These are phyloP conservation scores for Lentinula sp. DNA, from an alignment of 768 basidiomycete genomes.

Conservation along the genomic window DNA sequence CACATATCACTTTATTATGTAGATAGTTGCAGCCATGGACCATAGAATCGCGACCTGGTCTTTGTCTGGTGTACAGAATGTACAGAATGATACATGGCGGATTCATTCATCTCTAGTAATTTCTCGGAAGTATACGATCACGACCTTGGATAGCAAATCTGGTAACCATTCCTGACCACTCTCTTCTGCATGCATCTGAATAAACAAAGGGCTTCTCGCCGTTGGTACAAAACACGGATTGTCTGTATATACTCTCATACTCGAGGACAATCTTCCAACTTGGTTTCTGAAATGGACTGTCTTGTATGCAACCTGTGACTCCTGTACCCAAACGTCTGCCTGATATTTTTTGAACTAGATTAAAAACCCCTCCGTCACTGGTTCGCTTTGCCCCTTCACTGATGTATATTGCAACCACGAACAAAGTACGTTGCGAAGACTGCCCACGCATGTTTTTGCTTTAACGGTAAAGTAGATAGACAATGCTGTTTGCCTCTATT, in stretches of 20 bases:
- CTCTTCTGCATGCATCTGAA: slow-evolving; percentile 17
- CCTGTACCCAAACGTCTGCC: neutral
- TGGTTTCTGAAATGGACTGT: slow-evolving; percentile 79
- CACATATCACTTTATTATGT: slow-evolving; percentile 12
- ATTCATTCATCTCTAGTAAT: slow-evolving; percentile 79
- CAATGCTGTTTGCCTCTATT: slow-evolving; percentile 56
- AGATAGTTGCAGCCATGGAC: slow-evolving; percentile 74
- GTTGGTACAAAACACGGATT: slow-evolving; percentile 57
- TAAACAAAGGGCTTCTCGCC: slow-evolving; percentile 60
- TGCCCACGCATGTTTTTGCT: neutral
- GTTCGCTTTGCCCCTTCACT: slow-evolving; percentile 71
- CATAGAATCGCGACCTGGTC: slow-evolving; percentile 72
- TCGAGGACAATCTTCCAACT: slow-evolving; percentile 77
- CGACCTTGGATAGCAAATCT: slow-evolving; percentile 66
- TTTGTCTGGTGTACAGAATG: slow-evolving; percentile 51
- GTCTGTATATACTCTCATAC: slow-evolving; percentile 69
- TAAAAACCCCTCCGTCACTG: slow-evolving; percentile 44
- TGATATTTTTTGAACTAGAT: slow-evolving; percentile 2
- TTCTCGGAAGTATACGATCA: slow-evolving; percentile 46
- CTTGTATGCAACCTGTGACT: slow-evolving; percentile 33
- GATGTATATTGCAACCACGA: slow-evolving; percentile 64
- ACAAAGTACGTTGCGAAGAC: slow-evolving; percentile 35
- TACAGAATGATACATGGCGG: slow-evolving; percentile 55
- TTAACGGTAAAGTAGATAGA: slow-evolving; percentile 35
- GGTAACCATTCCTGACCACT: slow-evolving; percentile 34